phyloP scores from a whole-genome alignment of 2,329 filamentous ascomycete species.

The Aspergillus jensenii region DNA sequence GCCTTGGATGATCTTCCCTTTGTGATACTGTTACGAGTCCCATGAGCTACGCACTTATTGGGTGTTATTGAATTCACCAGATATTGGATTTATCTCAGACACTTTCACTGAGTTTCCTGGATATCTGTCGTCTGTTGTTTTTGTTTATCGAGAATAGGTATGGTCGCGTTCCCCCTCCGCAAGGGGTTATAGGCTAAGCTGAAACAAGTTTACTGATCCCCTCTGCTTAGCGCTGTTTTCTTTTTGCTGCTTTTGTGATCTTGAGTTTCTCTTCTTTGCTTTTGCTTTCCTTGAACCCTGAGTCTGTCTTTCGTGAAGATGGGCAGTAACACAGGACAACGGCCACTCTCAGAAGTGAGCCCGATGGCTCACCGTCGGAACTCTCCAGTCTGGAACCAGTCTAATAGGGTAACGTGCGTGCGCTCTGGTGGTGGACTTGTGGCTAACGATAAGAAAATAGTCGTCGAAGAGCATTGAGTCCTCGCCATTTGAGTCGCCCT shows the following conservation, averaged over 20 bases:
- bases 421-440: neutral
- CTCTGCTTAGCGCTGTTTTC: slow-evolving; percentile 15
- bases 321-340: slow-evolving; percentile 58
- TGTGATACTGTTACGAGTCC: slow-evolving; percentile 20
- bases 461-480: slow-evolving; percentile 69
- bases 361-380: slow-evolving; percentile 84
- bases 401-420: slow-evolving; percentile 60
- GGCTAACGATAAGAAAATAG: slow-evolving; percentile 53
- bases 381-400: slow-evolving; percentile 85
- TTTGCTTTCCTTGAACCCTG: slow-evolving; percentile 2
- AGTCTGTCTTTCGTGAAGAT: slow-evolving; percentile 53
- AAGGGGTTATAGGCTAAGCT: slow-evolving; percentile 17
- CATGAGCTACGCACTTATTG: slow-evolving; percentile 12
- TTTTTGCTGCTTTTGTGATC: slow-evolving; percentile 14
- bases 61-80: neutral
- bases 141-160: slow-evolving; percentile 24
- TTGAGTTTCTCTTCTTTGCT: slow-evolving; percentile 11
- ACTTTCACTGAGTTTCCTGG: neutral
- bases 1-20: slow-evolving; percentile 14
- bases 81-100: neutral
- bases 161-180: slow-evolving; percentile 18
- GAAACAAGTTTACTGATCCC: slow-evolving; percentile 18
- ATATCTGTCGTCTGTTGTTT: slow-evolving; percentile 12
- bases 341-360: slow-evolving; percentile 85
- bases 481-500: slow-evolving; percentile 63